phyloP scores from a whole-genome alignment of 2,329 filamentous ascomycete species.

The Epichloe gansuensis region DNA sequence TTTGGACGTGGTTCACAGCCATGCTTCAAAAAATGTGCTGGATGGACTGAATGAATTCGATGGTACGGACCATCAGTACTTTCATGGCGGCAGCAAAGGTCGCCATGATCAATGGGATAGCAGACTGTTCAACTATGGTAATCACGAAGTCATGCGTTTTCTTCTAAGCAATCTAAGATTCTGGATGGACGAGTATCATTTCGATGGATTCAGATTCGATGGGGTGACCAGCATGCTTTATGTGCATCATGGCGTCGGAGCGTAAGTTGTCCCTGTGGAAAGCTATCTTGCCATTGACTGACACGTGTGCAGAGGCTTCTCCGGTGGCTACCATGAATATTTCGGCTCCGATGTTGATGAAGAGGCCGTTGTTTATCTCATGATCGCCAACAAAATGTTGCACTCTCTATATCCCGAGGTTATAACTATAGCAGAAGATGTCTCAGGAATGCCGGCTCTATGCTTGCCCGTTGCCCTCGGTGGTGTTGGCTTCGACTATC shows the following conservation, averaged over 20 bases:
- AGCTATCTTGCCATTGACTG: background rate
- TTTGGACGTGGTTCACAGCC: slow-evolving; percentile 92
- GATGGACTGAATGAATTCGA: slow-evolving; percentile 96
- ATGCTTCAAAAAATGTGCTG: slow-evolving; percentile 93
- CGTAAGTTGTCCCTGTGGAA: slow-evolving; percentile 41
- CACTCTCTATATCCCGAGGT: slow-evolving; percentile 76
- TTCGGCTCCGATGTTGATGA: slow-evolving; percentile 83
- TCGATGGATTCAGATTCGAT: slow-evolving; percentile 96
- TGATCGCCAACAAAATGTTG: slow-evolving; percentile 92
- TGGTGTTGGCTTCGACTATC: slow-evolving; percentile 92
- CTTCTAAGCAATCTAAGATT: slow-evolving; percentile 88
- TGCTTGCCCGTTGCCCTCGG: slow-evolving; percentile 76
- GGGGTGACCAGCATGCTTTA: slow-evolving; percentile 99
- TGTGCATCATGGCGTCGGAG: slow-evolving; percentile 88
- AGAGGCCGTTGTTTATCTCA: slow-evolving; percentile 87
- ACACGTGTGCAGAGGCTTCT: slow-evolving; percentile 58
- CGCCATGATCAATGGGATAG: slow-evolving; percentile 93
- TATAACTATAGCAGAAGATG: slow-evolving; percentile 92
- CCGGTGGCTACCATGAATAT: slow-evolving; percentile 95
- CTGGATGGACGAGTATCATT: slow-evolving; percentile 98
- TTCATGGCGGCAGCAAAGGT: slow-evolving; percentile 76
- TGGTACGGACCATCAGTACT: slow-evolving; percentile 88
- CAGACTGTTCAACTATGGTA: slow-evolving; percentile 91
- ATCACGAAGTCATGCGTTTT: slow-evolving; percentile 91
- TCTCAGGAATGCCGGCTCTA: slow-evolving; percentile 96